Evolutionary conservation across 2,329 filamentous ascomycete genomes (phyloP).

Genomic region (Xenoacremonium recifei): DNA sequence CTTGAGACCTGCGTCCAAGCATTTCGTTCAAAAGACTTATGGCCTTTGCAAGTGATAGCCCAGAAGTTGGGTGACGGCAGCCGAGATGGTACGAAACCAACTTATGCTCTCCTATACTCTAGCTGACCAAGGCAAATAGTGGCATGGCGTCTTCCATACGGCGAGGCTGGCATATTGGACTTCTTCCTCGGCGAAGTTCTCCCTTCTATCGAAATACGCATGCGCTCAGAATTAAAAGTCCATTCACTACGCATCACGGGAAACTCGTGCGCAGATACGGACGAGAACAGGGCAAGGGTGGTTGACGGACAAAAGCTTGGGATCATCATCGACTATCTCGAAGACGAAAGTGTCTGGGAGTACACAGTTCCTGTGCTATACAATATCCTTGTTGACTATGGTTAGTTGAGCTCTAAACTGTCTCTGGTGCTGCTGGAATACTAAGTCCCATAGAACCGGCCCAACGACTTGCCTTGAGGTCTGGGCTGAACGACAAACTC

Average conservation of each 20-base stretch:
- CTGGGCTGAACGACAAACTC: slow-evolving; percentile 48
- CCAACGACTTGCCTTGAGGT: slow-evolving; percentile 54
- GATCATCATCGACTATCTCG: slow-evolving; percentile 47
- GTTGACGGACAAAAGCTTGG: slow-evolving; percentile 48
- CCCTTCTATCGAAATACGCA: slow-evolving; percentile 34
- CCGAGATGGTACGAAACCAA: slow-evolving; percentile 47
- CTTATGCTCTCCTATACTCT: not conserved
- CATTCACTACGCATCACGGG: slow-evolving; percentile 58
- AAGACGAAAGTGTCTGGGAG: slow-evolving; percentile 45
- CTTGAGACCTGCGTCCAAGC: slow-evolving; percentile 38
- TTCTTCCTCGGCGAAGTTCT: slow-evolving; percentile 51
- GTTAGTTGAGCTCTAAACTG: slow-evolving; percentile 32
- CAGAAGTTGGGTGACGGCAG: slow-evolving; percentile 56
- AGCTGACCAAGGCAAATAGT: slow-evolving; percentile 35
- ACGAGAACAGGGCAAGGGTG: slow-evolving; percentile 58
- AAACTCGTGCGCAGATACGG: slow-evolving; percentile 63
- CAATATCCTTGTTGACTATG: slow-evolving; percentile 63
- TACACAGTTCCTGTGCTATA: slow-evolving; percentile 60
- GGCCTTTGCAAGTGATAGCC: slow-evolving; percentile 44
- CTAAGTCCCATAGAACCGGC: slow-evolving; percentile 47
- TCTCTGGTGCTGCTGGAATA: not conserved
- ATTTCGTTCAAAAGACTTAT: slow-evolving; percentile 35
- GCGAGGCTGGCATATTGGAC: slow-evolving; percentile 55
- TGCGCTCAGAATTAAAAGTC: slow-evolving; percentile 49
- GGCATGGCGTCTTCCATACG: slow-evolving; percentile 55